phyloP scores from a whole-genome alignment of 192 early-diverging fungal species.

The Coemansia sp. region DNA sequence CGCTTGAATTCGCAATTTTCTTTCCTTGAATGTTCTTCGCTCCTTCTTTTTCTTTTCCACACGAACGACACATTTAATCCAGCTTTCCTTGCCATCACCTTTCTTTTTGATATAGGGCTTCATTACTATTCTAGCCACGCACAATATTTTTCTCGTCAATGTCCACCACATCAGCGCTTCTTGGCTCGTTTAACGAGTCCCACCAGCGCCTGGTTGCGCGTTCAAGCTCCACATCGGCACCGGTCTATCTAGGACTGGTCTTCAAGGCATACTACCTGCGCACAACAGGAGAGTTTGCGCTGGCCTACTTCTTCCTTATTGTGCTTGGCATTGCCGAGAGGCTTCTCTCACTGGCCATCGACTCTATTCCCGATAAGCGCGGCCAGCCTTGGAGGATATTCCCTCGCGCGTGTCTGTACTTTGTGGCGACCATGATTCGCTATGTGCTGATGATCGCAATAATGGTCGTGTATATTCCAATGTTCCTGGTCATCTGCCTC shows the following conservation, averaged over 20 bases:
- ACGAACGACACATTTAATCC: background rate
- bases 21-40: slow-evolving; percentile 19
- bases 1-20: slow-evolving; percentile 2
- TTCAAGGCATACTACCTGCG: slow-evolving; percentile 43
- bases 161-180: slow-evolving; percentile 15
- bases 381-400: slow-evolving; percentile 54
- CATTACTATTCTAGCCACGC: too few species aligned
- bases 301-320: slow-evolving; percentile 49
- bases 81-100: background rate
- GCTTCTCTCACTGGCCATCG: slow-evolving; percentile 38
- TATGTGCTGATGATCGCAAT: slow-evolving; percentile 53
- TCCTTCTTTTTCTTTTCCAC: slow-evolving; percentile 23
- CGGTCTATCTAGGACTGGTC: slow-evolving; percentile 40
- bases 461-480: slow-evolving; percentile 38
- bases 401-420: slow-evolving; percentile 50
- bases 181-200: slow-evolving; percentile 28
- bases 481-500: slow-evolving; percentile 37
- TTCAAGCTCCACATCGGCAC: background rate
- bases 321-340: slow-evolving; percentile 47
- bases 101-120: background rate
- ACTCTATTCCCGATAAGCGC: slow-evolving; percentile 50
- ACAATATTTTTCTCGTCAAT: slow-evolving; percentile 2
- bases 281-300: slow-evolving; percentile 33
- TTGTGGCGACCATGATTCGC: slow-evolving; percentile 44
- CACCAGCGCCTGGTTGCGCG: slow-evolving; percentile 30